Conservation (phyloP, 2,329 filamentous ascomycete genomes). For the Stemphylium vesicarium region DNA sequence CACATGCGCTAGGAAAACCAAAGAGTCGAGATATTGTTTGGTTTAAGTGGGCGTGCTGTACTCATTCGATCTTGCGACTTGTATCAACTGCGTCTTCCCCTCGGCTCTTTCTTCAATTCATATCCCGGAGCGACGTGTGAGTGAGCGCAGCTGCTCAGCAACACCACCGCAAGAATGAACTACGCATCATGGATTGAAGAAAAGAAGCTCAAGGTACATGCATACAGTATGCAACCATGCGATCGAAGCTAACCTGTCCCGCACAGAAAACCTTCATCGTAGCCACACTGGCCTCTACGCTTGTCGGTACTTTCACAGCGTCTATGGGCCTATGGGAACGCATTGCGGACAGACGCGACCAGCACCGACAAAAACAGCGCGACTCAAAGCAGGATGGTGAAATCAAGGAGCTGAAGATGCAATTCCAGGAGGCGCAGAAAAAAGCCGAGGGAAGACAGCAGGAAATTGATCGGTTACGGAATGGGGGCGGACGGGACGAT, state of each 20-base stretch:
- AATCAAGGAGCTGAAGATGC: slow-evolving; percentile 41
- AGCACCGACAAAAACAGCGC: slow-evolving; percentile 49
- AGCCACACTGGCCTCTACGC: slow-evolving; percentile 53
- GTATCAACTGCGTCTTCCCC: neutral
- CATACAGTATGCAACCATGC: neutral
- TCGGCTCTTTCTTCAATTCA: neutral
- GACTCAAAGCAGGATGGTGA: slow-evolving; percentile 44
- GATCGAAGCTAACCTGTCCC: neutral
- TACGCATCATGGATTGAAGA: slow-evolving; percentile 55
- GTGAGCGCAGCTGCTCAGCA: slow-evolving; percentile 7
- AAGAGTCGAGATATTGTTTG: neutral
- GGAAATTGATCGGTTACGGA: slow-evolving; percentile 30
- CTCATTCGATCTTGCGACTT: neutral
- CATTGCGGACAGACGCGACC: slow-evolving; percentile 44
- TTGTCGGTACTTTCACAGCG: slow-evolving; percentile 54
- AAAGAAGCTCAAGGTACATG: slow-evolving; percentile 51
- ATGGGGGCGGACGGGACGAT: slow-evolving; percentile 33
- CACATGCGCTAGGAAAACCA: neutral
- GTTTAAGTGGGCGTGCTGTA: neutral
- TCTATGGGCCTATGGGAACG: slow-evolving; percentile 53
- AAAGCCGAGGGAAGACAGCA: slow-evolving; percentile 32
- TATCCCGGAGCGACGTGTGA: neutral
- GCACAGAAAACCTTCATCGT: slow-evolving; percentile 54
- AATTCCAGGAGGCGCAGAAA: slow-evolving; percentile 41
- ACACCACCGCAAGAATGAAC: slow-evolving; percentile 44